Evolutionary conservation across 768 basidiomycete species (phyloP).

Genomic region (Podaxis pistillaris): DNA sequence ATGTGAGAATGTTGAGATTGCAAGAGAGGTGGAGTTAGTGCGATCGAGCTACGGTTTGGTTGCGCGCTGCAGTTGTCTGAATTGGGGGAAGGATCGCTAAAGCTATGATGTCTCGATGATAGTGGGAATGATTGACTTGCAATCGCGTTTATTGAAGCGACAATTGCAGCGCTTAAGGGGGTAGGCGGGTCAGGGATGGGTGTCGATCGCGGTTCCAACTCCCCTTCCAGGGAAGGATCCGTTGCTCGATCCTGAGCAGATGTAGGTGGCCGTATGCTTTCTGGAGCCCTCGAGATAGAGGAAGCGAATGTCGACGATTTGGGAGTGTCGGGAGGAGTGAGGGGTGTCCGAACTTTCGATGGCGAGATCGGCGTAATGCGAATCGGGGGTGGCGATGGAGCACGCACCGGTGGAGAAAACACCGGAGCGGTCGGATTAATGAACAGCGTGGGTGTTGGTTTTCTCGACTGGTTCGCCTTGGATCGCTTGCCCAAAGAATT

Average conservation of each 20-base stretch:
- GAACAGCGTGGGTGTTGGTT: conserved; percentile 1
- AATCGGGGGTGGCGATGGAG: background rate
- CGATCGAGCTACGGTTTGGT: background rate
- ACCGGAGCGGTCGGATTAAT: conserved; percentile 5
- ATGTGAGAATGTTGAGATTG: background rate
- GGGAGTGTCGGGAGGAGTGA: conserved; percentile 34
- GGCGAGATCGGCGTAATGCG: conserved; percentile 5
- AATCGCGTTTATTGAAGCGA: conserved; percentile 3
- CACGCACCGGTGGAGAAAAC: background rate
- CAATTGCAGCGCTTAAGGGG: conserved; percentile 6
- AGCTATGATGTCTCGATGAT: background rate
- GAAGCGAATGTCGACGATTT: conserved; percentile 16
- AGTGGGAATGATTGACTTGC: conserved; percentile 9
- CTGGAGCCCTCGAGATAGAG: background rate
- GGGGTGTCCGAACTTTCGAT: conserved; percentile 28
- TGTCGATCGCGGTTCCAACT: background rate
- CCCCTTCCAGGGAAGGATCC: background rate
- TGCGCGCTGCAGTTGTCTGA: background rate
- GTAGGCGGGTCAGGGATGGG: background rate
- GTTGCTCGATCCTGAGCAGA: background rate
- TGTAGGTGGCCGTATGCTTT: background rate
- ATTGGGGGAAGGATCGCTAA: background rate
- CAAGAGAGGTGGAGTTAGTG: conserved; percentile 13
- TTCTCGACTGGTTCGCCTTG: background rate
- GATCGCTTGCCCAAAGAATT: conserved; percentile 5